Conservation (phyloP, 768 basidiomycete species). For the Heimioporus sp. region DNA sequence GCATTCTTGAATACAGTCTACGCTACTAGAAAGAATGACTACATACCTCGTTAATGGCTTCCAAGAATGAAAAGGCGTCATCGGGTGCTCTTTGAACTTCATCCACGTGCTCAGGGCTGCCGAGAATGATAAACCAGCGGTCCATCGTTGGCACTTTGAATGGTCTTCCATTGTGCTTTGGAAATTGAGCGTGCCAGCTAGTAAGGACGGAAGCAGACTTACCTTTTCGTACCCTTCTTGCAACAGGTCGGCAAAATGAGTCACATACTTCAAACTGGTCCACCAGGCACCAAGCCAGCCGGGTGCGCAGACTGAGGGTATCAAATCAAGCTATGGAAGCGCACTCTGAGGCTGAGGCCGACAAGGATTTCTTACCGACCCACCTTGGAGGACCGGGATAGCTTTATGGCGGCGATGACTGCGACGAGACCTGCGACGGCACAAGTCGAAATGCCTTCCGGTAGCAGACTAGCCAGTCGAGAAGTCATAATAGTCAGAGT, state of each 20-base stretch:
- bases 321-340: conserved; percentile 18
- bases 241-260: conserved; percentile 15
- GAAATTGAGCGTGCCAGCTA: too few relatives aligned
- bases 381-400: conserved; percentile 2
- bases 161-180: conserved; percentile 25
- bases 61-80: conserved; percentile 34
- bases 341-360: background rate
- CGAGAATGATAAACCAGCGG: conserved; percentile 14
- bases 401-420: background rate
- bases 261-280: conserved; percentile 14
- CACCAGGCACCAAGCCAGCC: conserved; percentile 27
- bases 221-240: conserved; percentile 32
- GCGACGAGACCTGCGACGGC: background rate
- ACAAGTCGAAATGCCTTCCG: too few relatives aligned
- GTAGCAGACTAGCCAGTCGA: too few relatives aligned
- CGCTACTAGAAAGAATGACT: too few relatives aligned
- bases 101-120: conserved; percentile 30
- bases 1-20: too few relatives aligned
- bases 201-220: too few relatives aligned
- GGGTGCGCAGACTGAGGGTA: conserved; percentile 29
- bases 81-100: conserved; percentile 41
- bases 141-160: too few relatives aligned
- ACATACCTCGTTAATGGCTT: conserved; percentile 32
- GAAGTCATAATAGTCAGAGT: too few relatives aligned
- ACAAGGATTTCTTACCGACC: background rate